These are phyloP conservation scores for Plasmodium adleri DNA, from an alignment of 169 alveolate genomes.

Conservation along the genomic window DNA sequence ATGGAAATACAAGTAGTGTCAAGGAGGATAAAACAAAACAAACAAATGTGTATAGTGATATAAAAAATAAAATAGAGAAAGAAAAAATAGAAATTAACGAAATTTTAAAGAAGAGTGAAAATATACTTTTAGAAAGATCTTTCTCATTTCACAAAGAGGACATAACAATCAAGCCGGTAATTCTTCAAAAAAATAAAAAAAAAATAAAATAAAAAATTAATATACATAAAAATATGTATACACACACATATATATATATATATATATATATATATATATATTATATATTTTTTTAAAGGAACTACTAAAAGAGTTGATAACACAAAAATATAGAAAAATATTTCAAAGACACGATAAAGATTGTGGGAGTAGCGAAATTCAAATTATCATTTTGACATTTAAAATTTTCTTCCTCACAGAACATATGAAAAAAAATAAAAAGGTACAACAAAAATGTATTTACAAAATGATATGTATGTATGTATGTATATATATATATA, in stretches of 20 bases:
- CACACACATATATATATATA: not conserved
- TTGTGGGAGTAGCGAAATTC: slow-evolving; percentile 77
- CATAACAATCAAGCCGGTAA: slow-evolving; percentile 64
- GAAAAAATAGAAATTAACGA: slow-evolving; percentile 46
- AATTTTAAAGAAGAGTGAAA: slow-evolving; percentile 50
- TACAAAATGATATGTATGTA: not conserved
- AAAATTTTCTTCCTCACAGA: slow-evolving; percentile 61
- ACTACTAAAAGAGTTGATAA: slow-evolving; percentile 59
- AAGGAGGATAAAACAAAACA: slow-evolving; percentile 13
- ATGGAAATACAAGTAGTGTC: not conserved
- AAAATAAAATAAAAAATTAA: not conserved
- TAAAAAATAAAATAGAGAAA: slow-evolving; percentile 9
- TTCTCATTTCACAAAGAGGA: slow-evolving; percentile 36
- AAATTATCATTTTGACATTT: slow-evolving; percentile 63
- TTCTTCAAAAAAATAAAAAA: not conserved
- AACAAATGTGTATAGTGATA: not conserved
- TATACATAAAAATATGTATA: not conserved
- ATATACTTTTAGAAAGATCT: slow-evolving; percentile 43
- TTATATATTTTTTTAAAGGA: slow-evolving; percentile 14
- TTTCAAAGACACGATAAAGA: slow-evolving; percentile 68
- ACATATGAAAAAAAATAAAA: slow-evolving; percentile 67
- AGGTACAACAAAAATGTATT: not conserved
- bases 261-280: too few species aligned
- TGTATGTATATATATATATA: not conserved
- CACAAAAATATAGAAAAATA: slow-evolving; percentile 60